Percentiles rank a stretch among this genome's conserved stretches.
These are phyloP conservation scores for Penicillium longicatenatum DNA, from an alignment of 495 filamentous ascomycete species.

Conservation along the genomic window DNA sequence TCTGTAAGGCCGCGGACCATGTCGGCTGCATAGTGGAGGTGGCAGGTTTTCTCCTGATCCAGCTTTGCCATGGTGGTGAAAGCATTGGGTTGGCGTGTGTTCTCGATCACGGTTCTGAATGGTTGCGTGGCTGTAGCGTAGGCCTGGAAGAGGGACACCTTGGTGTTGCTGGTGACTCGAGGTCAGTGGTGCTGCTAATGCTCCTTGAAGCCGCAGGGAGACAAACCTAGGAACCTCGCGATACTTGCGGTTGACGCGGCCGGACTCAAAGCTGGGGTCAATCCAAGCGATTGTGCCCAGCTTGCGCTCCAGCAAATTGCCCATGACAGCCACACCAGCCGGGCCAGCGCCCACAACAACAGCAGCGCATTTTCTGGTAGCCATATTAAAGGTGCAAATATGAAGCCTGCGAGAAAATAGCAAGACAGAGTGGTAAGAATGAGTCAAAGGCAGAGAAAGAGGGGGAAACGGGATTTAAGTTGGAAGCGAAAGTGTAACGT, in stretches of 20 bases:
- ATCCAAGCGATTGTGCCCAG: conserved; percentile 54
- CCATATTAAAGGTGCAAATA: conserved; percentile 24
- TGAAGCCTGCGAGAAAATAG: conserved; percentile 1
- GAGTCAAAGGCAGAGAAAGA: conserved; percentile 1
- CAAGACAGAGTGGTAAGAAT: conserved; percentile 5
- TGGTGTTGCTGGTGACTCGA: conserved; percentile 41
- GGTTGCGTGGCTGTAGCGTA: conserved; percentile 51
- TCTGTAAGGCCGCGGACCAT: conserved; percentile 52
- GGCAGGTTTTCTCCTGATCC: conserved; percentile 55
- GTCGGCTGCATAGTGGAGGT: conserved; percentile 55
- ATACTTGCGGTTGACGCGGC: conserved; percentile 55
- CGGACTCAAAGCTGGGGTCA: conserved; percentile 54
- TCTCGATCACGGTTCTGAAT: conserved; percentile 50
- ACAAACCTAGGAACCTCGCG: conserved; percentile 58
- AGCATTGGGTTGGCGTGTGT: conserved; percentile 49
- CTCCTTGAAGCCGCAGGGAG: background rate
- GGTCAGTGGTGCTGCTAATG: conserved; percentile 13
- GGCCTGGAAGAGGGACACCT: conserved; percentile 54
- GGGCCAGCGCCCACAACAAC: conserved; percentile 61
- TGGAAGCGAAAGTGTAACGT: conserved; percentile 6
- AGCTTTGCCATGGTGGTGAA: conserved; percentile 53
- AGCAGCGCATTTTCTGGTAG: conserved; percentile 45
- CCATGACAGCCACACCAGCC: conserved; percentile 57
- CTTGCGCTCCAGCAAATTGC: conserved; percentile 57
- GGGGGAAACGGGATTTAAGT: conserved; percentile 5